phyloP scores from a whole-genome alignment of 257 asterid species.

The Jaltomata sinuosa region DNA sequence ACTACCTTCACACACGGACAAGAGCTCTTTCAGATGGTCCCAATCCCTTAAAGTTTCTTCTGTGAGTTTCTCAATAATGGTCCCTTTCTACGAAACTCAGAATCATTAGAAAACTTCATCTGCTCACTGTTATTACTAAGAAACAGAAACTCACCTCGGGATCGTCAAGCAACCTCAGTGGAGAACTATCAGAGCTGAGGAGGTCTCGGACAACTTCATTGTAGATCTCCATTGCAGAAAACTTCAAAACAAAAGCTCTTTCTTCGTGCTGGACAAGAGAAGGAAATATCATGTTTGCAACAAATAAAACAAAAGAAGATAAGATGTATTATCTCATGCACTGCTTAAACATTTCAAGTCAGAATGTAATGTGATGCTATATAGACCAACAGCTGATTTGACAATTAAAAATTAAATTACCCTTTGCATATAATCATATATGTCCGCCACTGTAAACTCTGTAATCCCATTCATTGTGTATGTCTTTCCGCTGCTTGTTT shows the following conservation, averaged over 20 bases:
- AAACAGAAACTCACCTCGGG: slow-evolving; percentile 73
- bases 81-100: slow-evolving; percentile 60
- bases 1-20: slow-evolving; percentile 85
- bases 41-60: slow-evolving; percentile 91
- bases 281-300: background rate
- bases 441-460: slow-evolving; percentile 77
- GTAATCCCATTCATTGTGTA: slow-evolving; percentile 98
- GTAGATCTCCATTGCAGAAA: slow-evolving; percentile 93
- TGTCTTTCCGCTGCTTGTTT: slow-evolving; percentile 99
- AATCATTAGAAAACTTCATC: slow-evolving; percentile 12
- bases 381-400: background rate
- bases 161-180: slow-evolving; percentile 89
- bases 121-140: background rate
- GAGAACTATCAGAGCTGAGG: slow-evolving; percentile 70
- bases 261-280: slow-evolving; percentile 65
- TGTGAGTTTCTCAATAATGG: slow-evolving; percentile 82
- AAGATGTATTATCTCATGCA: background rate
- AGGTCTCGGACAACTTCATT: slow-evolving; percentile 98
- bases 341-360: background rate
- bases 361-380: background rate
- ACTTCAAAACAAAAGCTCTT: slow-evolving; percentile 85
- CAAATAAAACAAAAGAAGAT: background rate
- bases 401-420: slow-evolving; percentile 8
- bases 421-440: slow-evolving; percentile 36
- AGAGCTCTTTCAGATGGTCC: slow-evolving; percentile 85